Evolutionary conservation across 2,329 filamentous ascomycete genomes (phyloP).

Genomic region (Ophiobolus disseminans): DNA sequence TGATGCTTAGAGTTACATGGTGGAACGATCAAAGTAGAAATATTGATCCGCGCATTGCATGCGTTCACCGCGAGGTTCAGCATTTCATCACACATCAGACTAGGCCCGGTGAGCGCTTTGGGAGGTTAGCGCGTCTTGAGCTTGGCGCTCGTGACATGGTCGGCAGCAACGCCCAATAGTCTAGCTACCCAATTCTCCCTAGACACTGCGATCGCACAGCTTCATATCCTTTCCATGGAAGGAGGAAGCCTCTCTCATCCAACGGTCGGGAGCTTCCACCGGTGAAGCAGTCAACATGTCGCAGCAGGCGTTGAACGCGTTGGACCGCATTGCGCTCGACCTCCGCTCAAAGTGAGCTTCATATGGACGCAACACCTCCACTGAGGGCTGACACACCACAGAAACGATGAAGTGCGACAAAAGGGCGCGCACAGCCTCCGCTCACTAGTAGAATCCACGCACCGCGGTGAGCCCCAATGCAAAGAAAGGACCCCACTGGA

Average conservation of each 20-base stretch:
- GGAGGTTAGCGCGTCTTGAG: constrained; percentile 19
- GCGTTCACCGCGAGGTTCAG: neutral
- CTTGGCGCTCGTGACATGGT: constrained; percentile 30
- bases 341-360: constrained; percentile 61
- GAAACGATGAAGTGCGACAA: constrained; percentile 54
- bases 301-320: constrained; percentile 44
- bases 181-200: constrained; percentile 20
- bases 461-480: constrained; percentile 51
- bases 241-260: constrained; percentile 24
- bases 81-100: neutral
- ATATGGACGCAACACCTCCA: neutral
- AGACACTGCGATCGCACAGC: constrained; percentile 15
- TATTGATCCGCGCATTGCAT: neutral
- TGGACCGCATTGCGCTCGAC: constrained; percentile 64
- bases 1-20: neutral
- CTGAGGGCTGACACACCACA: constrained; percentile 30
- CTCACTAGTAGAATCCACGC: constrained; percentile 53
- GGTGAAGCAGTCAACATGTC: constrained; percentile 49
- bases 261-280: constrained; percentile 40
- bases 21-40: too few relatives aligned
- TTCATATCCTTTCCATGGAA: constrained; percentile 45
- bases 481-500: constrained; percentile 16
- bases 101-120: constrained; percentile 1
- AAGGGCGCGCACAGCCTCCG: constrained; percentile 54
- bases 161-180: constrained; percentile 20